These are phyloP conservation scores for Oryza coarctata DNA, from an alignment of 176 grass and related monocot genomes.

Conservation along the genomic window DNA sequence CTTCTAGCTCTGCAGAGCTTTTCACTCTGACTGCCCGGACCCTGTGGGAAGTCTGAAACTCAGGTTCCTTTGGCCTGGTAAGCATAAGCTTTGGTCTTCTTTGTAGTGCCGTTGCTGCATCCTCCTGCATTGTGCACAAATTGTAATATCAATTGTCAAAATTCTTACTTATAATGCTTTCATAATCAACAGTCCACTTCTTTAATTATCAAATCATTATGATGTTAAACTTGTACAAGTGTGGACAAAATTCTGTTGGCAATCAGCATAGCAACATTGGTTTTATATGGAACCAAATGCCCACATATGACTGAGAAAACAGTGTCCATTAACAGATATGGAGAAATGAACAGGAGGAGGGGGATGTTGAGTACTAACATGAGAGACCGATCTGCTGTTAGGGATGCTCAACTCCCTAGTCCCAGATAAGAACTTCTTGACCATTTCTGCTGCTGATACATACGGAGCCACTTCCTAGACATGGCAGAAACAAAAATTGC, in stretches of 20 bases:
- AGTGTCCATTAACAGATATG: conserved; percentile 17
- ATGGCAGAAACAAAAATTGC: conserved; percentile 2
- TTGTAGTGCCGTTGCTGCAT: conserved; percentile 43
- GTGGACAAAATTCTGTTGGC: background rate
- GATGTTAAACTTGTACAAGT: background rate
- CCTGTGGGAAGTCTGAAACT: conserved; percentile 76
- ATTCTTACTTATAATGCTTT: background rate
- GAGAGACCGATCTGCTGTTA: conserved; percentile 42
- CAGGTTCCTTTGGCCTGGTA: conserved; percentile 90
- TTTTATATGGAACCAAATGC: background rate
- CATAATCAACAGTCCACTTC: background rate
- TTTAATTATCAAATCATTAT: no score
- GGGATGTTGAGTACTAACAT: conserved; percentile 34
- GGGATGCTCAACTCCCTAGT: conserved; percentile 59
- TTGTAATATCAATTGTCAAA: conserved; percentile 15
- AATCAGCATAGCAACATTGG: background rate
- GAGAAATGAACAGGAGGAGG: background rate
- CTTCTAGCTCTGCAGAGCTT: conserved; percentile 80
- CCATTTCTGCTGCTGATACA: conserved; percentile 78
- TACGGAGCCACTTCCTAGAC: conserved; percentile 57
- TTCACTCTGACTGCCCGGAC: conserved; percentile 79
- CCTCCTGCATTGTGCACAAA: conserved; percentile 50
- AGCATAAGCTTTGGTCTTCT: conserved; percentile 69
- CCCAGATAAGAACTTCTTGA: conserved; percentile 86
- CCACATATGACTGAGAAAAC: background rate